Evolutionary conservation across 805 yeast species (phyloP), one percentile per base, ranked within the genome.

Genomic region (Candida takata): DNA sequence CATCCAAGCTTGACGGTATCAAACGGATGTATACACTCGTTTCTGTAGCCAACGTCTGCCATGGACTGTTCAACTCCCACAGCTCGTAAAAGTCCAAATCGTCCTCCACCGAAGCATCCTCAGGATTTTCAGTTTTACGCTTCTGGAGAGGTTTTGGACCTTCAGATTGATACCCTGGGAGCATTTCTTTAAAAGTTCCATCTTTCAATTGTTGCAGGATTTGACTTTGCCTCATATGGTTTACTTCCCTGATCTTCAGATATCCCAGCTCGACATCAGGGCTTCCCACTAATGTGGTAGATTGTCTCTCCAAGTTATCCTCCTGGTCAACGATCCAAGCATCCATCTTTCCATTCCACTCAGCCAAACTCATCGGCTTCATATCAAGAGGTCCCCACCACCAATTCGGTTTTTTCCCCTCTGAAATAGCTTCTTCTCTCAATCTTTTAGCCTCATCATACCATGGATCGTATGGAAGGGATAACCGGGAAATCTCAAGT

Each of bases 311-410:
- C 3, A 41, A 5, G 13, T 37, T 37, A 1, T 35, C 37, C 32
- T 48, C 54, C 11, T 48, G 42, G 1, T 50, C 44, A 27, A 43
- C 12, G 20, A 52, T 45, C 57, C 57, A 53, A 3, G 29, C 9
- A 20, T 51, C 55, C 17, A 52, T 44, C 37, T 44, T 44, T 6
- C 23, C 31, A 24, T 41, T 48, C 58, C 58, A 66, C 24, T 65
- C 75, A 8, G 54, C 45, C 18, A 64, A 62, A 9, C 57, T 36
- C 58, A 78, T 71, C 4, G 86, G 82, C 29, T 58, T 62, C 52
- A 67, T 70, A 27, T 69, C 68, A 42, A 64, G 55, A 5, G 85
- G 84, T 0, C 88, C 88, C 53, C 71, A 77, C 87, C 87, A 81
- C 57, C 66, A 62, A 30, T 69, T 68, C 3, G 72, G 69, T 24